Percentiles rank a stretch among this genome's conserved stretches.
These are phyloP conservation scores for Lathyrus oleraceus DNA, from an alignment of 306 rosid species.

Conservation along the genomic window DNA sequence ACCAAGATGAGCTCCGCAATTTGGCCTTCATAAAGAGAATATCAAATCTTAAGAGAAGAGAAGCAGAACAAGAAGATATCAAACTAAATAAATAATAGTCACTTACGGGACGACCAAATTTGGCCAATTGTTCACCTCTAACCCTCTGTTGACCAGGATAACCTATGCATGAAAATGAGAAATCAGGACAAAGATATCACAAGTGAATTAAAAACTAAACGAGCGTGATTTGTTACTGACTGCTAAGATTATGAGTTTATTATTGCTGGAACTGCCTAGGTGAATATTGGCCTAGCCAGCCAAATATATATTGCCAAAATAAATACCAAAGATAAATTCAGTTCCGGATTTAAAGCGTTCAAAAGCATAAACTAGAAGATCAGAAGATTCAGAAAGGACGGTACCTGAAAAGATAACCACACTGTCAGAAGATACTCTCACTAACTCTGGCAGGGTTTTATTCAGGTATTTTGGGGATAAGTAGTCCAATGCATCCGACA, in stretches of 20 bases:
- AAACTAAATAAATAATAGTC: slow-evolving; percentile 18
- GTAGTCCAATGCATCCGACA: slow-evolving; percentile 91
- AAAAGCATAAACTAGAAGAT: slow-evolving; percentile 27
- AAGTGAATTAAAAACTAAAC: slow-evolving; percentile 11
- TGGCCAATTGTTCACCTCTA: slow-evolving; percentile 73
- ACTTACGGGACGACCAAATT: slow-evolving; percentile 98
- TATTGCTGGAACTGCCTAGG: slow-evolving; percentile 2
- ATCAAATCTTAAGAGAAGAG: background rate
- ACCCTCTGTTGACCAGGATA: slow-evolving; percentile 82
- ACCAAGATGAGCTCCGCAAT: slow-evolving; percentile 96
- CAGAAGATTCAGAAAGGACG: slow-evolving; percentile 25
- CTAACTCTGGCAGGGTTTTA: slow-evolving; percentile 85
- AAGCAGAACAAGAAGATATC: slow-evolving; percentile 16
- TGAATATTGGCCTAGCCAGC: slow-evolving; percentile 21
- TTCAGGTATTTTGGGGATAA: slow-evolving; percentile 89
- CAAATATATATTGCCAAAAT: too few species aligned
- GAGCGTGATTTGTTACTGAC: background rate
- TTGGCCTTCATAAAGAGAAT: slow-evolving; percentile 67
- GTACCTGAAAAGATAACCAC: slow-evolving; percentile 80
- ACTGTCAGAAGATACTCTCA: slow-evolving; percentile 78
- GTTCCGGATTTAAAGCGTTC: background rate
- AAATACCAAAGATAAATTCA: slow-evolving; percentile 8
- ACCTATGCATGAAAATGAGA: slow-evolving; percentile 52
- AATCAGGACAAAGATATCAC: slow-evolving; percentile 30
- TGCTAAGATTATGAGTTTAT: background rate